These are phyloP conservation scores for Tuber aestivum DNA, from an alignment of 495 filamentous ascomycete species.

Conservation along the genomic window DNA sequence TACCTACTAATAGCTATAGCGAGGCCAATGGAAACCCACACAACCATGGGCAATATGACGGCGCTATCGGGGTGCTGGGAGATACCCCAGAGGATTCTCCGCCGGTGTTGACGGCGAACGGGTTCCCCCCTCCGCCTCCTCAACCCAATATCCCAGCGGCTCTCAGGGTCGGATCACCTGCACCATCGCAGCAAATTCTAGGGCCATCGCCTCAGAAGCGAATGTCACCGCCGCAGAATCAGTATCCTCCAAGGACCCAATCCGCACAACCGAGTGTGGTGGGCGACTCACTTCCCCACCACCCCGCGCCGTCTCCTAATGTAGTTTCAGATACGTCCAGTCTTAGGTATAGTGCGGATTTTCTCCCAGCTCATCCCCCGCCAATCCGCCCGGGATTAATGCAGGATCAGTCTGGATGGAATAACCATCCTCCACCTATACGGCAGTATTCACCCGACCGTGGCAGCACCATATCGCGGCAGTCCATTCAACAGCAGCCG, in stretches of 20 bases:
- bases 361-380: slow-evolving; percentile 69
- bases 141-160: slow-evolving; percentile 40
- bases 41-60: slow-evolving; percentile 25
- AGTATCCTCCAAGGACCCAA: slow-evolving; percentile 15
- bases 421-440: slow-evolving; percentile 40
- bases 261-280: slow-evolving; percentile 10
- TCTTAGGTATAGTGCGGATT: slow-evolving; percentile 46
- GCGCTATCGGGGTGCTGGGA: slow-evolving; percentile 23
- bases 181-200: slow-evolving; percentile 15
- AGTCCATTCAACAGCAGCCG: slow-evolving; percentile 14
- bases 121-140: slow-evolving; percentile 42
- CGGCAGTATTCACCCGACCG: slow-evolving; percentile 40
- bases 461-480: slow-evolving; percentile 8
- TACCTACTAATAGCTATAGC: slow-evolving; percentile 32
- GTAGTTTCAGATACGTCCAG: slow-evolving; percentile 20
- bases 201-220: slow-evolving; percentile 6
- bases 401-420: slow-evolving; percentile 45
- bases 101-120: slow-evolving; percentile 29
- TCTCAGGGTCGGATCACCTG: slow-evolving; percentile 27
- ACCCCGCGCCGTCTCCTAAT: slow-evolving; percentile 44
- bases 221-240: slow-evolving; percentile 12
- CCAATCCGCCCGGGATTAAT: slow-evolving; percentile 75
- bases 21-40: slow-evolving; percentile 45
- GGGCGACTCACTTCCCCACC: slow-evolving; percentile 36
- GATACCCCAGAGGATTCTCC: slow-evolving; percentile 18